Percentiles rank a stretch among this genome's conserved stretches.
Evolutionary conservation across 345 rosid genomes (phyloP).

Genomic region (Brassica napus): Da-Ae NC_063450.1:43303501-43304000

Average conservation of each 20-base stretch:
- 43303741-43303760: constrained; percentile 17
- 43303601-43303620: not conserved
- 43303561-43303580: not conserved
- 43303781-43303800: constrained; percentile 20
- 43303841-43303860: constrained; percentile 15
- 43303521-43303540: no score
- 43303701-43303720: not conserved
- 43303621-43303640: not conserved
- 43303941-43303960: constrained; percentile 22
- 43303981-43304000: constrained; percentile 28
- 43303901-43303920: constrained; percentile 17
- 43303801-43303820: not conserved
- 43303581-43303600: not conserved
- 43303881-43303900: constrained; percentile 16
- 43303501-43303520: no score
- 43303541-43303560: no score
- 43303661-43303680: not conserved
- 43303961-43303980: constrained; percentile 25
- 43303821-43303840: constrained; percentile 6
- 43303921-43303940: constrained; percentile 3
- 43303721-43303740: not conserved
- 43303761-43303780: constrained; percentile 30
- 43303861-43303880: constrained; percentile 16
- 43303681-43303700: not conserved
- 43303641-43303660: not conserved